Percentiles rank a stretch among this genome's conserved stretches.
phyloP scores from a whole-genome alignment of 768 basidiomycete genomes.

The Pluteus cervinus region DNA sequence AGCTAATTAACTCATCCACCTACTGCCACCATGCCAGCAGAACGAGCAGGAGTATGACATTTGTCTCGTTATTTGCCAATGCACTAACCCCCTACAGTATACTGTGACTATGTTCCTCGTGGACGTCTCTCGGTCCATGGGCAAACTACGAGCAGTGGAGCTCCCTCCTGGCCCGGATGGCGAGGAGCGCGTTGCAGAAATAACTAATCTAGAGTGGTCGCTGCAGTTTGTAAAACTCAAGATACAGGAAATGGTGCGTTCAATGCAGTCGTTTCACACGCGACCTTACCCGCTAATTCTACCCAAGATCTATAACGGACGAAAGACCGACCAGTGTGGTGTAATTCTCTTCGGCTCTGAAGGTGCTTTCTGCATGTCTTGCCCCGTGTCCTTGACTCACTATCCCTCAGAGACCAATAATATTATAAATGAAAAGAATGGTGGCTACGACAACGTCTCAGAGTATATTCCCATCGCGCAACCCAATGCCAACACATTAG shows the following conservation, averaged over 20 bases:
- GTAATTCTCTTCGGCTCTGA: slow-evolving; percentile 84
- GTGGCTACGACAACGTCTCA: slow-evolving; percentile 68
- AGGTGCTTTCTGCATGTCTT: slow-evolving; percentile 29
- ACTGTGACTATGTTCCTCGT: slow-evolving; percentile 87
- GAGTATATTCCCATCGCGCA: slow-evolving; percentile 67
- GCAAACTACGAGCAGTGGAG: slow-evolving; percentile 48
- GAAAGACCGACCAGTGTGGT: slow-evolving; percentile 95
- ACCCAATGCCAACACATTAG: slow-evolving; percentile 60
- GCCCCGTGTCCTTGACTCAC: slow-evolving; percentile 4
- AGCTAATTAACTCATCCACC: slow-evolving; percentile 1
- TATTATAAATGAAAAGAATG: slow-evolving; percentile 48
- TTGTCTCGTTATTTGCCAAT: neutral
- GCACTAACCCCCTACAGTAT: slow-evolving; percentile 42
- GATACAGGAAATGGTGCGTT: slow-evolving; percentile 80
- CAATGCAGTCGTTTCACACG: neutral
- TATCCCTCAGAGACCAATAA: slow-evolving; percentile 54
- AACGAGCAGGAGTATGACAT: slow-evolving; percentile 68
- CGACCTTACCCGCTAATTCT: slow-evolving; percentile 2
- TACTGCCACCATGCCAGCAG: slow-evolving; percentile 56
- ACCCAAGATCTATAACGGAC: slow-evolving; percentile 76
- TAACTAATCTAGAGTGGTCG: slow-evolving; percentile 75
- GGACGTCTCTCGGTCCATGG: slow-evolving; percentile 88
- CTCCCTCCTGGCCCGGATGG: slow-evolving; percentile 47
- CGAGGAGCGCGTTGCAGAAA: slow-evolving; percentile 44
- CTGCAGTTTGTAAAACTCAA: slow-evolving; percentile 87